Evolutionary conservation across 306 rosid genomes (phyloP), one percentile per base, ranked within the genome.

Genomic region (Ormosia emarginata): DNA sequence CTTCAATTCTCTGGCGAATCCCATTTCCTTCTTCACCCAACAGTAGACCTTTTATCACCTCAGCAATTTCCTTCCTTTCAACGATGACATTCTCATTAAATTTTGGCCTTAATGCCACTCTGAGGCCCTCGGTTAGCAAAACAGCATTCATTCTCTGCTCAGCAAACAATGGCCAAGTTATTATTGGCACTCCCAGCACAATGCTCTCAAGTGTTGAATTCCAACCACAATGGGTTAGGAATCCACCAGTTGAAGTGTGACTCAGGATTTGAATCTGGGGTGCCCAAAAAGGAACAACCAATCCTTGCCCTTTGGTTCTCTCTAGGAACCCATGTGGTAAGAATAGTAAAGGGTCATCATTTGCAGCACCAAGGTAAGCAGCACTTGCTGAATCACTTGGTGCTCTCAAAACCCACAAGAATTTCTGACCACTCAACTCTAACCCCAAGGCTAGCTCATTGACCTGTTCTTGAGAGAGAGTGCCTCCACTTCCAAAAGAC

Each of bases 111-210:
- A 77, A 32, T 1, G 52, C 81, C 15, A 77, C 81, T 53, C 36
- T 17, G 2, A 77, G 53, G 10, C 65, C 74, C 43, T 77, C 65
- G 0, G 74, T 64, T 13, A 77, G 11, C 55, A 64, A 36, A 65
- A 77, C 74, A 0, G 74, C 81, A 40, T 77, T 77, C 73, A 64
- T 47, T 41, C 32, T 64, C 14, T 64, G 73, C 74, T 77, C 81
- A 3, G 74, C 65, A 64, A 64, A 64, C 12, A 77, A 11, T 39
- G 74, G 81, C 81, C 81, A 77, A 3, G 74, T 7, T 7, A 77
- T 64, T 64, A 64, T 77, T 2, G 81, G 81, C 13, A 77, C 81
- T 10, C 81, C 81, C 3, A 39, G 2, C 52, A 77, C 64, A 34
- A 49, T 64, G 63, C 81, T 77, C 72, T 77, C 81, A 1, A 72